Evolutionary conservation across 1,139 yeast species (phyloP), one percentile per base, ranked within the genome.

Genomic region (Kluyveromyces sp.): DNA sequence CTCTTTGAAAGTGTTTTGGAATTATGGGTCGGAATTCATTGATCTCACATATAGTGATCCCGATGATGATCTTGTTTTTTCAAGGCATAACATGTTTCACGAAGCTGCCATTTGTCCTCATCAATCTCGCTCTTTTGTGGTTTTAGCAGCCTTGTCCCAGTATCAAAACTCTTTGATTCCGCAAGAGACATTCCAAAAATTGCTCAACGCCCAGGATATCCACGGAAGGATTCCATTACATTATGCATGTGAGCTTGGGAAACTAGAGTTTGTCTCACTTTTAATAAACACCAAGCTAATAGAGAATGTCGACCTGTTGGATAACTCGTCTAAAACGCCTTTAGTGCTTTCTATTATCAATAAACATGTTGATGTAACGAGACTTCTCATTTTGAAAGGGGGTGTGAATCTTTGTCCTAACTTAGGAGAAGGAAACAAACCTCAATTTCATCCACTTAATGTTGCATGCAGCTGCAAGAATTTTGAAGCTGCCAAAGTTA

Each of bases 381-480:
- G 67, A 40, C 43, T 55, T 4, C 47, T 67, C 13, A 45, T 67
- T 25, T 39, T 47, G 4, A 56, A 60, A 28, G 67, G 70, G 39
- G 80, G 83, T 2, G 73, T 81, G 22, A 74, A 75, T 49, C 76
- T 82, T 7, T 73, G 74, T 41, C 85, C 87, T 0, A 64, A 45
- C 19, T 50, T 49, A 25, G 49, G 54, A n/a, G 70, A 69, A 51
- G 74, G 77, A 2, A 67, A 77, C 36, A 76, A 74, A 50, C 80
- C 81, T 16, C 78, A 75, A 52, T 87, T 88, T 58, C 73, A 87
- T 38, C 97, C 98, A 0, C 70, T 92, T 34, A 87, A 86, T 56
- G 78, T 84, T 58, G 96, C 97, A 1, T 92, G 98, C 63, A 83
- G 84, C 56, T 76, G 78, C 49, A 96, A 96, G 7, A 80, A 85